Base-by-base conservation (phyloP, 345 rosid species). In the Rhizophora apiculata region DNA sequence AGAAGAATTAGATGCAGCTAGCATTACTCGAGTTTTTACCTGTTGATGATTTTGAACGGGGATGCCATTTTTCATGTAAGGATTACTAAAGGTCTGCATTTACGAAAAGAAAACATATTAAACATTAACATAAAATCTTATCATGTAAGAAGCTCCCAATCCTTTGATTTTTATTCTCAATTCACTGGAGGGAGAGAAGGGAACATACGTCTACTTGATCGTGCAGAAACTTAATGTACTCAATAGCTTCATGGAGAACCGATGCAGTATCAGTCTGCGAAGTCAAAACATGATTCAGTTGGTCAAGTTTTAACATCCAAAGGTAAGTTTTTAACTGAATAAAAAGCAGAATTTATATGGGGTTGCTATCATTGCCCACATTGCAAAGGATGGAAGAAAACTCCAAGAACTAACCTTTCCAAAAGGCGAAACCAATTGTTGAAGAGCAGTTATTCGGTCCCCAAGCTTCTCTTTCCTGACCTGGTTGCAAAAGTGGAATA, bases 401-500 rank as follows among this genome's bases (percentile, higher is more conserved):
- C 64, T 67, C 49, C 68, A 67, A 69, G 76, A 29, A 78, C 85
- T 46, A 20, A 77, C 80, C 73, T 77, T 77, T 56, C 80, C 80
- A 51, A 77, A 77, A 68, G 80, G 80, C 19, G 80, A 77, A 72
- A 77, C 80, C 67, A 77, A 68, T 72, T 77, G 80, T 59, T 77
- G 80, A 51, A 77, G 80, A 16, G 80, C 80, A 57, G 80, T 77
- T 72, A 77, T 72, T 68, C 80, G 73, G 73, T 77, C 80, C 66
- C 80, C 80, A 1, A 77, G 59, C 76, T 77, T 77, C 70, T 77
- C 80, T 77, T 77, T 77, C 56, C 80, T 69, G 39, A 77, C 80
- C 80, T 77, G 76, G 64, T 48, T 20, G 49, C 29, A 19, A 72
- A 39, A 30, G 52, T 6, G 46, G 24, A 52, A 43, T 43, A 15